Evolutionary conservation across 1,139 yeast genomes (phyloP).

Genomic region (Sugiyamaella castrensis): DNA sequence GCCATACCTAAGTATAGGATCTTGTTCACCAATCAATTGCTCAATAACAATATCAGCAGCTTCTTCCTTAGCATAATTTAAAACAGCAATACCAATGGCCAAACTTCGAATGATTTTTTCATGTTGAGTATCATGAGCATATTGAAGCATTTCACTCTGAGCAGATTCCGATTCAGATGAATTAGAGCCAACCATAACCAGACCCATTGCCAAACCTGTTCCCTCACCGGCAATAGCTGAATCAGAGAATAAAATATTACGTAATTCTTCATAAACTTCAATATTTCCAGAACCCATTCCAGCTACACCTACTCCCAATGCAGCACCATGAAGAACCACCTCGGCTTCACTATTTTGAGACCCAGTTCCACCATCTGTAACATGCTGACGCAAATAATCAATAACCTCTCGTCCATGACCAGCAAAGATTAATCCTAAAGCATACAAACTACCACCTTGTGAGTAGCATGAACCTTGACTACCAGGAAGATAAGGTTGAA

Average conservation of each 20-base stretch:
- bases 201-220: conserved; percentile 95
- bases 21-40: conserved; percentile 67
- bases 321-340: conserved; percentile 91
- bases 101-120: conserved; percentile 91
- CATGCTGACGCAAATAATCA: conserved; percentile 70
- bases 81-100: conserved; percentile 83
- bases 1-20: conserved; percentile 87
- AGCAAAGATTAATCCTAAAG: conserved; percentile 90
- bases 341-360: conserved; percentile 64
- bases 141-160: conserved; percentile 77
- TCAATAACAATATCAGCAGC: conserved; percentile 73
- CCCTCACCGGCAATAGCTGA: conserved; percentile 96
- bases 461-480: conserved; percentile 64
- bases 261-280: conserved; percentile 75
- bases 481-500: conserved; percentile 91
- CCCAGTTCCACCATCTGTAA: conserved; percentile 55
- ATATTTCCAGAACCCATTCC: conserved; percentile 89
- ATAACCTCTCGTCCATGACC: conserved; percentile 92
- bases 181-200: conserved; percentile 94
- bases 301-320: conserved; percentile 93
- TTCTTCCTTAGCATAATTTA: conserved; percentile 83
- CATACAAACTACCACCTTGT: conserved; percentile 94
- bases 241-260: conserved; percentile 82
- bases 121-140: conserved; percentile 94
- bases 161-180: conserved; percentile 49